Percentiles rank a stretch among this genome's conserved stretches.
Evolutionary conservation across 1,139 yeast genomes (phyloP).

Genomic region (Blastobotrys ciferrii): DNA sequence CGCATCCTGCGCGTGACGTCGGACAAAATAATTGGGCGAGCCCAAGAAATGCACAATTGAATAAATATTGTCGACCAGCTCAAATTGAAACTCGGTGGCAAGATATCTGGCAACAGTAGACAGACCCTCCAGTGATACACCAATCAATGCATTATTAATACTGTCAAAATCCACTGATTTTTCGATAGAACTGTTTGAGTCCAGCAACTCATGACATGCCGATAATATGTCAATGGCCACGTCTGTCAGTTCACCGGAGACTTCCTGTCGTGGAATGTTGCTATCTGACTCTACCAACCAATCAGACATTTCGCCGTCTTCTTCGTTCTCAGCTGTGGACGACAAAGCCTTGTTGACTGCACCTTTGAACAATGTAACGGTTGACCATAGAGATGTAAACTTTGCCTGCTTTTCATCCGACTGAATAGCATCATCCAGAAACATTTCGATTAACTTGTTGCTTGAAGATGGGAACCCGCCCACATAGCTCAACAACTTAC

Average conservation of each 20-base stretch:
- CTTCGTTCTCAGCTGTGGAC: not conserved
- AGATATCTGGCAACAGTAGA: slow-evolving; percentile 41
- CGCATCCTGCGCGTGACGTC: slow-evolving; percentile 49
- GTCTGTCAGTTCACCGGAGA: slow-evolving; percentile 12
- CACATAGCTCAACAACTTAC: slow-evolving; percentile 4
- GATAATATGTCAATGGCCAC: slow-evolving; percentile 22
- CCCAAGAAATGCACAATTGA: slow-evolving; percentile 57
- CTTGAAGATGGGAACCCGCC: slow-evolving; percentile 4
- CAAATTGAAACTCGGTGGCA: slow-evolving; percentile 44
- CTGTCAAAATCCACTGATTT: not conserved
- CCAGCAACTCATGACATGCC: slow-evolving; percentile 19
- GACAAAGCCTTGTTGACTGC: slow-evolving; percentile 3
- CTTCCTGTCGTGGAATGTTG: not conserved
- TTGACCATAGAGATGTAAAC: slow-evolving; percentile 29
- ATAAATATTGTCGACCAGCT: slow-evolving; percentile 54
- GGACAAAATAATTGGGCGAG: slow-evolving; percentile 43
- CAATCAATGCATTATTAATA: slow-evolving; percentile 13
- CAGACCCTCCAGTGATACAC: slow-evolving; percentile 42
- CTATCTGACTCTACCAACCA: slow-evolving; percentile 10
- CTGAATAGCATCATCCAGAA: slow-evolving; percentile 1
- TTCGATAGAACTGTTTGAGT: slow-evolving; percentile 1
- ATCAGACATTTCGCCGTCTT: slow-evolving; percentile 5
- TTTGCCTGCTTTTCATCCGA: not conserved
- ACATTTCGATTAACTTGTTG: not conserved
- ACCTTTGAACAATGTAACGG: slow-evolving; percentile 28